Conservation (phyloP, 176 grass and related monocot species). For the Carex scoparia region DNA sequence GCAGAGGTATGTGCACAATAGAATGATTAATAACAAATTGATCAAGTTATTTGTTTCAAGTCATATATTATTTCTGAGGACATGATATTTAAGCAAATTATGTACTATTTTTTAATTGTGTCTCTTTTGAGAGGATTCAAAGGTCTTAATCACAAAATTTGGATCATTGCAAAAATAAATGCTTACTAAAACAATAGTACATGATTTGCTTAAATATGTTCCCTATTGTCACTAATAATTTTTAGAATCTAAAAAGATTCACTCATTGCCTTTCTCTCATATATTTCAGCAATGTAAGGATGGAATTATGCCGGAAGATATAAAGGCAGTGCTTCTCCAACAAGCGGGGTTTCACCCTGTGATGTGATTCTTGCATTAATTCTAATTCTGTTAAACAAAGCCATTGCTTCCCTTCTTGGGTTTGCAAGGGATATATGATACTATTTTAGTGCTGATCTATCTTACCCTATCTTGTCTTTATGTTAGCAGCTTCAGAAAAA, state of each 20-base stretch:
- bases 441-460: constrained; percentile 15
- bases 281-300: constrained; percentile 79
- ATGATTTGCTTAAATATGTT: neutral
- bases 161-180: neutral
- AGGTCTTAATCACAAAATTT: neutral
- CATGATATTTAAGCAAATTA: neutral
- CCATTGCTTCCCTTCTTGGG: constrained; percentile 15
- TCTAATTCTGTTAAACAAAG: constrained; percentile 4
- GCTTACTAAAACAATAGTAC: neutral
- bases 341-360: constrained; percentile 49
- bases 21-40: neutral
- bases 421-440: neutral
- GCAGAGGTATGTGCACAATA: constrained; percentile 60
- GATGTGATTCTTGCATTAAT: constrained; percentile 25
- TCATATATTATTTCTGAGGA: neutral
- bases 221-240: neutral
- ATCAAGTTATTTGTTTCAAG: neutral
- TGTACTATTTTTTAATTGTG: neutral
- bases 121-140: neutral
- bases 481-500: constrained; percentile 8
- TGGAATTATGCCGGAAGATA: constrained; percentile 71
- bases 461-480: constrained; percentile 9
- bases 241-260: neutral
- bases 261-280: neutral
- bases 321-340: constrained; percentile 82